These are phyloP conservation scores for Aschersonia sp. DNA, from an alignment of 2,329 filamentous ascomycete genomes.

Conservation along the genomic window DNA sequence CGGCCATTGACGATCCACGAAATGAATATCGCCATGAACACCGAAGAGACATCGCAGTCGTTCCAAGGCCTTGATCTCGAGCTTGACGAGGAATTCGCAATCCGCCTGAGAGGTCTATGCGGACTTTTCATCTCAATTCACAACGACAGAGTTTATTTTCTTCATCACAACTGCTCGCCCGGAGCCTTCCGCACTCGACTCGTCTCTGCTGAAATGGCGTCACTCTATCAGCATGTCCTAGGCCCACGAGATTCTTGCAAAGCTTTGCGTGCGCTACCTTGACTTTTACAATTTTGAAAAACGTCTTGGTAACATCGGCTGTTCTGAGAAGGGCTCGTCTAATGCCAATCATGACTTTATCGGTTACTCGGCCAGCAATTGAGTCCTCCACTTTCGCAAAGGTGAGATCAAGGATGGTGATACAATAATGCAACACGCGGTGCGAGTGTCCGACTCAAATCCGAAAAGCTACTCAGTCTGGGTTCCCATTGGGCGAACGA, in stretches of 20 bases:
- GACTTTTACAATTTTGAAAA: background rate
- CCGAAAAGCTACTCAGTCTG: too few relatives aligned
- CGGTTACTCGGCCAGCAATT: background rate
- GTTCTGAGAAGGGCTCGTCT: background rate
- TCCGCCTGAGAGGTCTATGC: slow-evolving; percentile 9
- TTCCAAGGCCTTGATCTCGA: background rate
- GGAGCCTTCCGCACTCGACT: slow-evolving; percentile 2
- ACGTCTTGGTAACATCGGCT: background rate
- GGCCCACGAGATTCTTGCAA: background rate
- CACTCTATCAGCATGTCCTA: background rate
- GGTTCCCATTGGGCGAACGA: too few relatives aligned
- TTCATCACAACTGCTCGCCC: slow-evolving; percentile 9
- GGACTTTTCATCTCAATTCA: slow-evolving; percentile 15
- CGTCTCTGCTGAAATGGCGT: background rate
- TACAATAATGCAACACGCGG: too few relatives aligned
- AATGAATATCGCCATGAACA: background rate
- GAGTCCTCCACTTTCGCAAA: too few relatives aligned
- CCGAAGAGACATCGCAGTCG: background rate
- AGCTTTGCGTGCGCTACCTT: background rate
- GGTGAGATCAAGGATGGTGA: too few relatives aligned
- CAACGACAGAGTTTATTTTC: slow-evolving; percentile 8
- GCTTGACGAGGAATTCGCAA: slow-evolving; percentile 6
- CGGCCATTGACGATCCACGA: background rate
- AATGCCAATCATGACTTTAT: background rate
- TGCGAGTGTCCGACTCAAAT: too few relatives aligned